A percentile compares a stretch with the other conserved stretches of the same genome.
Conservation (phyloP, 225 moss, liverwort and hornwort genomes). For the Climacium dendroides region DNA sequence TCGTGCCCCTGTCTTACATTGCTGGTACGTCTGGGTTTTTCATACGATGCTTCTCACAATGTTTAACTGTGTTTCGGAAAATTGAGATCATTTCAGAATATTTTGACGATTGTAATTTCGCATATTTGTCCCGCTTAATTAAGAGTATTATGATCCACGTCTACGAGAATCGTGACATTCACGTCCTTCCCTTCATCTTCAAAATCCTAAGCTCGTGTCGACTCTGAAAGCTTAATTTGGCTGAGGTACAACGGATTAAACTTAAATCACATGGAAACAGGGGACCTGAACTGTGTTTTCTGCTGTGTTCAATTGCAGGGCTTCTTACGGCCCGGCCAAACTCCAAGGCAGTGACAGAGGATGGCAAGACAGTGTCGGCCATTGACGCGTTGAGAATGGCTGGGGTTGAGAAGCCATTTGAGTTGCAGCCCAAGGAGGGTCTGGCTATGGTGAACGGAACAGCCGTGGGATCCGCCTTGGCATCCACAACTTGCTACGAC, state of each 20-base stretch:
- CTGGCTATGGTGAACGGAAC: conserved; percentile 66
- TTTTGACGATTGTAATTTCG: neutral
- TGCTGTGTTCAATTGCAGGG: neutral
- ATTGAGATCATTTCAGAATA: neutral
- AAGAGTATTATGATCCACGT: neutral
- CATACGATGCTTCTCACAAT: neutral
- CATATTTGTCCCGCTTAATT: neutral
- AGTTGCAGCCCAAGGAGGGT: conserved; percentile 61
- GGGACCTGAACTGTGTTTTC: neutral
- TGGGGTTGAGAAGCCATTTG: conserved; percentile 32
- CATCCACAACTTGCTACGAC: conserved; percentile 52
- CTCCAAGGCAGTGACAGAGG: conserved; percentile 21
- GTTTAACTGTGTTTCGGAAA: neutral
- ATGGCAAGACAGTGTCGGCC: conserved; percentile 21
- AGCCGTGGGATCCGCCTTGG: conserved; percentile 43
- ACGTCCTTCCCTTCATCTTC: neutral
- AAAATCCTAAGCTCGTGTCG: neutral
- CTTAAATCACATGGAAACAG: neutral
- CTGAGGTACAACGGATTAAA: neutral
- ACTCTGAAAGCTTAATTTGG: neutral
- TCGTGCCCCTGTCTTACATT: conserved; percentile 25
- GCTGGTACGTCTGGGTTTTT: neutral
- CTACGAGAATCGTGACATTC: neutral
- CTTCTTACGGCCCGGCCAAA: conserved; percentile 52
- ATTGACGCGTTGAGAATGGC: conserved; percentile 9